Percentiles rank a stretch among this genome's conserved stretches.
Conservation (phyloP, 164 flowering plant genomes). For the Vitis labrusca region DNA sequence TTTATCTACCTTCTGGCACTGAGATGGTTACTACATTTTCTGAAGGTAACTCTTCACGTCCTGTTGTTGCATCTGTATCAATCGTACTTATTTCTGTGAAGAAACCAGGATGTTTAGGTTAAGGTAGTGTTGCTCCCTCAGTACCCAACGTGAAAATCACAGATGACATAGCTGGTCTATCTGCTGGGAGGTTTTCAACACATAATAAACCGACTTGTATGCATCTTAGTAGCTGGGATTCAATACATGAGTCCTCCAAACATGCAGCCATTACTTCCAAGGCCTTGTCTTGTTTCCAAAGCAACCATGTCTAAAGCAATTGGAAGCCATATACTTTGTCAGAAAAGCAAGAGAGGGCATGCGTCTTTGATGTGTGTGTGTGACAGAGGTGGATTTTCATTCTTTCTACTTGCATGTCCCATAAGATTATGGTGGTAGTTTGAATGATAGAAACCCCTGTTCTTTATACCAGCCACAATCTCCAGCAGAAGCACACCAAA, state of each 20-base stretch:
- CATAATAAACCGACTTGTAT: constrained; percentile 29
- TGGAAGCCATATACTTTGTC: too few species aligned
- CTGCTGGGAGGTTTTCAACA: constrained; percentile 26
- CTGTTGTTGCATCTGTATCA: background rate
- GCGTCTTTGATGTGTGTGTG: too few species aligned
- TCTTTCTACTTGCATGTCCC: constrained; percentile 26
- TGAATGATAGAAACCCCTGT: constrained; percentile 23
- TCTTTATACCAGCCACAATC: constrained; percentile 31
- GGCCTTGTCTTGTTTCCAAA: constrained; percentile 14
- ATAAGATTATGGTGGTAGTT: constrained; percentile 30
- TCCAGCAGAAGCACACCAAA: constrained; percentile 38
- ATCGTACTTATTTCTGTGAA: background rate
- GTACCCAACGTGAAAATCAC: constrained; percentile 21
- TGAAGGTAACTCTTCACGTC: background rate
- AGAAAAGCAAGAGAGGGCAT: background rate
- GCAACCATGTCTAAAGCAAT: constrained; percentile 31
- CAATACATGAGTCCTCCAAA: background rate
- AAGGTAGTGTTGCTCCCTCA: constrained; percentile 11
- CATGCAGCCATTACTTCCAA: constrained; percentile 14
- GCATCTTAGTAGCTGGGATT: constrained; percentile 16
- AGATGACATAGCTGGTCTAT: constrained; percentile 29
- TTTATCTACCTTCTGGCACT: background rate
- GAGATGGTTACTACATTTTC: too few species aligned
- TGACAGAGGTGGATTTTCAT: too few species aligned
- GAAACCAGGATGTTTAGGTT: constrained; percentile 29